phyloP scores from a whole-genome alignment of 2,329 filamentous ascomycete species.

The Incumbomyces delicatus region DNA sequence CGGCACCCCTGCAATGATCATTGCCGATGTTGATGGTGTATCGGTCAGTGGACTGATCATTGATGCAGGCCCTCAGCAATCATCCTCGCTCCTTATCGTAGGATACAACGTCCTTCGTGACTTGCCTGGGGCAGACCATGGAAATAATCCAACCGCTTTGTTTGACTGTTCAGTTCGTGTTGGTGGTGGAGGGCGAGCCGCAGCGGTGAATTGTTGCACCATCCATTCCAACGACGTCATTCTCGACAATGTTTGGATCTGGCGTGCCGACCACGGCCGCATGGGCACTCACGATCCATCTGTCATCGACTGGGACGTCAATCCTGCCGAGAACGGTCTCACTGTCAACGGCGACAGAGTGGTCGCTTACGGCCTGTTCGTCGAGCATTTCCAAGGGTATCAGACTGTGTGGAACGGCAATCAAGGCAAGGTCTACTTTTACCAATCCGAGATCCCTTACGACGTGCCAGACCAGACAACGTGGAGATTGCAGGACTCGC shows the following conservation, averaged over 20 bases:
- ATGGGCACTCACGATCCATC: background rate
- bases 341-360: background rate
- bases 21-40: background rate
- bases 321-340: background rate
- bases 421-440: background rate
- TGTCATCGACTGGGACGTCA: background rate
- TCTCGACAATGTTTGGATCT: background rate
- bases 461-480: background rate
- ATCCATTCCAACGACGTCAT: background rate
- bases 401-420: background rate
- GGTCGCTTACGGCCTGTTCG: background rate
- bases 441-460: background rate
- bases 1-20: background rate
- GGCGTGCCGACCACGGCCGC: background rate
- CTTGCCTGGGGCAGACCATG: background rate
- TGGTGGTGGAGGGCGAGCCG: background rate
- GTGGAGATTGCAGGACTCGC: background rate
- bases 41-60: background rate
- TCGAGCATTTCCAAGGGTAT: background rate
- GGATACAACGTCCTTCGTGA: too few species aligned
- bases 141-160: background rate
- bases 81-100: background rate
- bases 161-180: background rate
- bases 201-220: background rate
- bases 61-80: background rate